Evolutionary conservation across 805 yeast genomes (phyloP), one percentile per base, ranked within the genome.

Genomic region (Kluyveromyces siamensis): DNA sequence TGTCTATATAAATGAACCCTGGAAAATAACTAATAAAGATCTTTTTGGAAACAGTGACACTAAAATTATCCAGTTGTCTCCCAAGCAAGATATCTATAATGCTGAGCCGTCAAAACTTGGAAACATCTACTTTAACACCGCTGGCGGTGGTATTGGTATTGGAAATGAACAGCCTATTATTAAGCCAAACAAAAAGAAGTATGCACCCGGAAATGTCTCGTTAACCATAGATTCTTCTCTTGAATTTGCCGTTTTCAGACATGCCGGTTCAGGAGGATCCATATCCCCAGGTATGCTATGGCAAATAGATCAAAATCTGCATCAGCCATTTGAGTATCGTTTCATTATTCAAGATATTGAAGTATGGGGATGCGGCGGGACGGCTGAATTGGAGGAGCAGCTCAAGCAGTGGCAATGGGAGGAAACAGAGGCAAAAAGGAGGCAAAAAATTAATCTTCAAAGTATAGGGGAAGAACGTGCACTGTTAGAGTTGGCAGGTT

Each of bases 331-430:
- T 57, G 97, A 91, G 61, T 81, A 83, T 51, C 69, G 87, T 45
- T 80, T 91, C 57, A 61, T 74, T 48, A 77, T 91, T 8, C 78
- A 81, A 6, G 90, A 84, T 54, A 68, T 90, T 25, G 96, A 90
- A 61, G 95, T 89, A 0, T 86, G 93, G 90, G 98, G 98, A 0
- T 77, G 88, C 49, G 98, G 97, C 1, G 80, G 87, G 8, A 80
- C 77, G 9, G 79, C 81, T 51, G 95, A 87, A 55, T 68, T 89
- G 43, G 83, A 76, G 30, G 90, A 84, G 52, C 96, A 90, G 66
- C 71, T 75, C 42, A 79, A 77, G 57, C 76, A 77, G 51, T 85
- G 96, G 93, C 89, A 83, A 56, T 89, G 96, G 96, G 97, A 91
- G 61, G 84, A 83, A 59, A 72, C 80, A 44, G 96, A 88, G 61